Conservation (phyloP, 495 filamentous ascomycete species). For the Glarea lozoyensis region DNA sequence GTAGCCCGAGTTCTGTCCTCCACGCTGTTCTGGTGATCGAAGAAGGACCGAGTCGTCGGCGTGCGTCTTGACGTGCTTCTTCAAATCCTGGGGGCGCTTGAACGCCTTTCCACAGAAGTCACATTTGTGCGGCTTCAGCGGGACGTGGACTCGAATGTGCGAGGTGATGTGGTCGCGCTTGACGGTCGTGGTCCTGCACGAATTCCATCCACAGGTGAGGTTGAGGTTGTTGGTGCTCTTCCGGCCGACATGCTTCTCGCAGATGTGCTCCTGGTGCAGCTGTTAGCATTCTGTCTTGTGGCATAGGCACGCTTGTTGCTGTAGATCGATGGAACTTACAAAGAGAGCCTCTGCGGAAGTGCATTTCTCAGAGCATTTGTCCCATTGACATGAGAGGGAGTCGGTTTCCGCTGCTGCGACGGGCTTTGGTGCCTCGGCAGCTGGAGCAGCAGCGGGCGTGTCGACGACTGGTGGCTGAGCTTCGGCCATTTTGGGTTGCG, state of each 20-base stretch:
- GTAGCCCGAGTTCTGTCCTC: constrained; percentile 50
- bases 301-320: not conserved
- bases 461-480: constrained; percentile 13
- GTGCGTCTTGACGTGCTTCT: constrained; percentile 99
- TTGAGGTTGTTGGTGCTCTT: constrained; percentile 99
- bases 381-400: constrained; percentile 74
- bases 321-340: constrained; percentile 47
- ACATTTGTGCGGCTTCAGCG: constrained; percentile 96
- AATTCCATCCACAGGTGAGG: constrained; percentile 94
- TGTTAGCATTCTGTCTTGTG: constrained; percentile 18
- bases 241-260: constrained; percentile 95
- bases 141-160: constrained; percentile 96
- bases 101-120: constrained; percentile 98
- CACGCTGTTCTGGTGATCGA: constrained; percentile 62
- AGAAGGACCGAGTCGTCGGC: constrained; percentile 91
- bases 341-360: constrained; percentile 77
- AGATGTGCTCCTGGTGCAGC: constrained; percentile 78
- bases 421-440: constrained; percentile 1
- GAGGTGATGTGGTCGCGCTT: constrained; percentile 99
- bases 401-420: constrained; percentile 42
- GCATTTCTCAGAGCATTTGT: constrained; percentile 73
- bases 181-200: constrained; percentile 90
- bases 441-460: not conserved
- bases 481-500: constrained; percentile 9
- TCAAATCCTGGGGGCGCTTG: constrained; percentile 97